phyloP scores from a whole-genome alignment of 306 rosid genomes.

The Oemleria cerasiformis region DNA sequence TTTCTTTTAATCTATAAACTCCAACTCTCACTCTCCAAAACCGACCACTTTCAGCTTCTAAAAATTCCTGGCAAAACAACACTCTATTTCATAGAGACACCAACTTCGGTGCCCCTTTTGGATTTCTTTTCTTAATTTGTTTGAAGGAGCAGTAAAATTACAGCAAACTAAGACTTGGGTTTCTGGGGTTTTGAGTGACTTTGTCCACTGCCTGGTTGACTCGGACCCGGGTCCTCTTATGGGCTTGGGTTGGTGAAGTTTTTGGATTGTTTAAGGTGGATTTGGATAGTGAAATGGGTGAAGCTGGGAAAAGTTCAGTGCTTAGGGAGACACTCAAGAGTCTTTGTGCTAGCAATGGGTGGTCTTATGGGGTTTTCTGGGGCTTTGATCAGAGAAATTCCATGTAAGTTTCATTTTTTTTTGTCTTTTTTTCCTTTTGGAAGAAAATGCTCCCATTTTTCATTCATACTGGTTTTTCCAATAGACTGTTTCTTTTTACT shows the following conservation, averaged over 20 bases:
- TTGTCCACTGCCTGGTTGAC: slow-evolving; percentile 17
- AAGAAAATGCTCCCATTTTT: background rate
- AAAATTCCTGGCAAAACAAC: slow-evolving; percentile 9
- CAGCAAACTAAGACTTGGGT: slow-evolving; percentile 14
- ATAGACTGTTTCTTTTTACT: background rate
- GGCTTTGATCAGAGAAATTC: slow-evolving; percentile 57
- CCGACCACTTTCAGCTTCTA: slow-evolving; percentile 29
- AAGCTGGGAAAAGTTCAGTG: slow-evolving; percentile 32
- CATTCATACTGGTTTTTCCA: background rate
- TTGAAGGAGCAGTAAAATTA: background rate
- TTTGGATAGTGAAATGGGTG: slow-evolving; percentile 33
- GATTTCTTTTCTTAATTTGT: slow-evolving; percentile 3
- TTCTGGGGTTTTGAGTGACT: slow-evolving; percentile 7
- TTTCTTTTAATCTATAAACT: slow-evolving; percentile 9
- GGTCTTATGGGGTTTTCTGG: slow-evolving; percentile 90
- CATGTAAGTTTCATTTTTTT: slow-evolving; percentile 41
- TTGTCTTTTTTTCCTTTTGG: background rate
- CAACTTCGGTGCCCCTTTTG: slow-evolving; percentile 7
- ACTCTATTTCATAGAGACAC: slow-evolving; percentile 7
- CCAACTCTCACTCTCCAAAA: slow-evolving; percentile 23
- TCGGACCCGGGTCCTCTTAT: slow-evolving; percentile 25
- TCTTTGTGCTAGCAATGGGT: slow-evolving; percentile 55
- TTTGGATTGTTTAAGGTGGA: slow-evolving; percentile 10
- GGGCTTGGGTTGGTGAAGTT: slow-evolving; percentile 25
- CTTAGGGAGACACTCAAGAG: slow-evolving; percentile 47